Base-by-base conservation (phyloP, 768 basidiomycete genomes). In the Pulveroboletus frians region DNA sequence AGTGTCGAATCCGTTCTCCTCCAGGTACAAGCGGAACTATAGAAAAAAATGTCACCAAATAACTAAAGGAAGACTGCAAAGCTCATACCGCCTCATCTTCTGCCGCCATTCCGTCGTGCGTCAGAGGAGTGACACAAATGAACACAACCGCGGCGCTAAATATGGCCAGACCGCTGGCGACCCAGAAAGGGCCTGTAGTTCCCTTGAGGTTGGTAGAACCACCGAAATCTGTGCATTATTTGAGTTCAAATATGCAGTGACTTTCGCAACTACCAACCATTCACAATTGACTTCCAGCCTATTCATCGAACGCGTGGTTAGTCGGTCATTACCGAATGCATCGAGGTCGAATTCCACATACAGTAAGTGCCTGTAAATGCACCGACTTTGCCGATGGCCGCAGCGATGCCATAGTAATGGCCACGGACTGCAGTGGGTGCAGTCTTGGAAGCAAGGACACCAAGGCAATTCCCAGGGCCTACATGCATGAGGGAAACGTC, bases 101-200 rank as follows among this genome's bases (percentile, higher is more conserved):
- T 39, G 78, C 75, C 18, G 66, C 72, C 89, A 92, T 91, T 30
- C 87, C 86, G 51, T 93, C 89, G 29, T 81, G 78, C 14, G 73
- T 70, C 46, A 93, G 74, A 34, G 91, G 89, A 39, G 72, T 74
- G 59, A 96, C 79, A 68, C 88, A 83, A 67, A 89, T 65, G 55
- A 83, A 75, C 0, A 84, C 83, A 55, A 91, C 69, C 9, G 82
- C 18, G 3, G 93, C 92, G 51, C 87, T 89, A 43, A 92, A 54
- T 39, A 95, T 55, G 4, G 91, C 91, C 41, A 96, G 76, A 74
- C 83, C 85, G 56, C 86, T 88, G n/a, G 76, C 90, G 53, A 92
- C 65, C 87, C 85, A 91, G 78, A 92, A 92, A 13, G 89, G 89
- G 17, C 90, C 89, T 0, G 91, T 92, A 62, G 86, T 84, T 43